Base-by-base conservation (phyloP, 2,329 filamentous ascomycete species). In the Waltergamsia citrina region DNA sequence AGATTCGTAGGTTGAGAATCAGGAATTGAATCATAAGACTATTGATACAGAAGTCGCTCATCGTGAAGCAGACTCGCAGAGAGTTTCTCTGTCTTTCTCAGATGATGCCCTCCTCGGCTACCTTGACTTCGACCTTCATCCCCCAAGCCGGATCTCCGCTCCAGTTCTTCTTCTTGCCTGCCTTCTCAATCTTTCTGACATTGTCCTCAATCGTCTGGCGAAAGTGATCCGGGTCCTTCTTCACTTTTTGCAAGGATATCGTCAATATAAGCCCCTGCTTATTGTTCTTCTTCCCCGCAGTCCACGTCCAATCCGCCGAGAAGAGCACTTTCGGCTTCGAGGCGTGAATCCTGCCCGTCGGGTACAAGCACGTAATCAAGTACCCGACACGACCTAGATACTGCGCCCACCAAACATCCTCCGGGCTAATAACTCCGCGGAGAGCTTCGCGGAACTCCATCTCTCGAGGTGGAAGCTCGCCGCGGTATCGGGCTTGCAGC, bases 401-500 rank as follows among this genome's bases (percentile, higher is more conserved):
- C 34, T 63, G 65, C 35, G 71, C 67, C 78, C 78, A 83, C 77
- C 78, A 84, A 9, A 68, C 60, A 37, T 70, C 62, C 41, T 69
- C 65, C 0, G 60, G 51, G 0, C 69, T 70, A 3, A 79, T 52
- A 4, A 81, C 59, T 23, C 59, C 54, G 25, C 67, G 56, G 21
- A 84, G 59, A 4, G 66, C 62, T 2, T 56, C 49, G 21, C 72
- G 70, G 44, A 79, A 76, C 4, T 60, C 51, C 7, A 65, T 49
- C 43, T 82, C 78, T 1, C 63, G 63, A 0, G 74, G 71, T 3
- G 71, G 67, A 3, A 83, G 62, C 27, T 76, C 69, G 6, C 74
- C 76, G 4, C 71, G 71, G 55, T 78, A 81, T 30, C 78, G 62
- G 35, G 78, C 74, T 43, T 74, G 78, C 0, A 84, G 66, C 28